phyloP scores from a whole-genome alignment of 176 grass and related monocot species.

The Avena sativa region DNA sequence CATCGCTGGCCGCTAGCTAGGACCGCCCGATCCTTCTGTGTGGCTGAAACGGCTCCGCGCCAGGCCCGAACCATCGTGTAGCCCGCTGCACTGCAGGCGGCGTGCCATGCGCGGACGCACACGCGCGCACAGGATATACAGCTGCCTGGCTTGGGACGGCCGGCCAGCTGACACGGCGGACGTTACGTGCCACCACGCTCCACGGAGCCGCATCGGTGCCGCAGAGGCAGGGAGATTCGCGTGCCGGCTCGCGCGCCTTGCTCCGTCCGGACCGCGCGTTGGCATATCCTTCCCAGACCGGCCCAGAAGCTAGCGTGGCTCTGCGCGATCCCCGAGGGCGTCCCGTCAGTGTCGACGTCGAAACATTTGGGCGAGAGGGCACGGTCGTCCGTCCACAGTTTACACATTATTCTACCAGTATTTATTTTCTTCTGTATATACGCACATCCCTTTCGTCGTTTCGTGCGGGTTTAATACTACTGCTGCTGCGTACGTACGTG shows the following conservation, averaged over 20 bases:
- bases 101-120: background rate
- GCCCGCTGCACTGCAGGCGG: background rate
- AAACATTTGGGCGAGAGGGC: background rate
- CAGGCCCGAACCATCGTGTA: background rate
- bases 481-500: background rate
- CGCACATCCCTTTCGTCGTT: background rate
- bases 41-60: background rate
- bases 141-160: background rate
- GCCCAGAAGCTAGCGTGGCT: no score
- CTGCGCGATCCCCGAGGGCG: background rate
- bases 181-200: background rate
- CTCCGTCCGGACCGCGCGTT: background rate
- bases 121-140: background rate
- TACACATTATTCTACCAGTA: background rate
- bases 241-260: background rate
- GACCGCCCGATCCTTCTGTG: background rate
- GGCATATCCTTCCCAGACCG: background rate
- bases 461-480: conserved; percentile 14
- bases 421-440: background rate
- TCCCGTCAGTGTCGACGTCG: conserved; percentile 2
- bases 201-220: background rate
- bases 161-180: background rate
- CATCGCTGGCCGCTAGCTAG: background rate
- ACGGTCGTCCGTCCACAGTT: background rate
- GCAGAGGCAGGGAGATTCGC: background rate